Evolutionary conservation across 257 asterid genomes (phyloP).

Genomic region (Fraxinus cuspidata): DNA sequence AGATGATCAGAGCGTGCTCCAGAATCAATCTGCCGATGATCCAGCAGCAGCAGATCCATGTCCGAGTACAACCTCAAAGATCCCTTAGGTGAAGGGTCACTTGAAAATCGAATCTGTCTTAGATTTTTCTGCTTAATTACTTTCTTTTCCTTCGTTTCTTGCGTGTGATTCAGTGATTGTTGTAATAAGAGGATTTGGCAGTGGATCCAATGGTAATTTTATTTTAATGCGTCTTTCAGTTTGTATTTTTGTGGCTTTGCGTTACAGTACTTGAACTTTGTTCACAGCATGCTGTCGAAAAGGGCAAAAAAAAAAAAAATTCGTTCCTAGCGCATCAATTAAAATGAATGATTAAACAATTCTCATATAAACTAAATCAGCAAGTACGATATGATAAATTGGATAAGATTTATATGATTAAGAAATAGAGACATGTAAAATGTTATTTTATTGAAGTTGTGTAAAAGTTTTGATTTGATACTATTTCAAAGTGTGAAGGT

Average conservation of each 20-base stretch:
- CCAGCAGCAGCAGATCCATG: slow-evolving; percentile 39
- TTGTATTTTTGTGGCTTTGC: background rate
- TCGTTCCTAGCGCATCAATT: too few species aligned
- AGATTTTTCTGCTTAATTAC: background rate
- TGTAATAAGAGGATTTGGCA: background rate
- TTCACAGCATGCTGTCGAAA: too few species aligned
- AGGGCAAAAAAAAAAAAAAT: too few species aligned
- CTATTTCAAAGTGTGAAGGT: background rate
- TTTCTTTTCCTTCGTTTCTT: background rate
- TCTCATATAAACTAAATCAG: too few species aligned
- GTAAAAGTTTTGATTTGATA: background rate
- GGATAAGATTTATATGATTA: too few species aligned
- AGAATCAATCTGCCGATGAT: slow-evolving; percentile 54
- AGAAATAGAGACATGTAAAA: too few species aligned
- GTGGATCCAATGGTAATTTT: background rate
- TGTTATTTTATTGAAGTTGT: too few species aligned
- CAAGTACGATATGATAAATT: too few species aligned
- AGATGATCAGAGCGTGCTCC: slow-evolving; percentile 69
- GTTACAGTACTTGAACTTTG: too few species aligned
- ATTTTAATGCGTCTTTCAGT: background rate
- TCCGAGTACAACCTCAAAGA: slow-evolving; percentile 35
- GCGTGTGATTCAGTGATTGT: background rate
- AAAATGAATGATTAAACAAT: too few species aligned
- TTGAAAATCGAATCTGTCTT: background rate
- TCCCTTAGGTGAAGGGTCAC: background rate